Evolutionary conservation across 495 filamentous ascomycete species (phyloP).

Genomic region (Lentithecium fluviatile): DNA sequence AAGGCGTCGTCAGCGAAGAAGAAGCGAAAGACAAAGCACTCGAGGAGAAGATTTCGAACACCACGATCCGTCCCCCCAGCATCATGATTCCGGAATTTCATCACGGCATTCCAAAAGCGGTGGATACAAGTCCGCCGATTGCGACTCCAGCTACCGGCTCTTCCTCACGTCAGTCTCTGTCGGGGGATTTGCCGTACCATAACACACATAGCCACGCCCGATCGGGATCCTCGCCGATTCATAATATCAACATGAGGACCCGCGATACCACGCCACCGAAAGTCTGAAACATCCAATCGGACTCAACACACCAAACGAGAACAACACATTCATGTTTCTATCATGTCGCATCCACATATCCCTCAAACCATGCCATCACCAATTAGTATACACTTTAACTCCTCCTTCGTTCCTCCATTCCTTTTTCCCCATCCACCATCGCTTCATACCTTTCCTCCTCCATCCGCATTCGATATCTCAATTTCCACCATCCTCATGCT

Average conservation of each 20-base stretch:
- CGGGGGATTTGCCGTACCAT: not conserved
- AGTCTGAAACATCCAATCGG: no score
- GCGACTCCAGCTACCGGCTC: not conserved
- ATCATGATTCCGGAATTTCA: conserved; percentile 32
- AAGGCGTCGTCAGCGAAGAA: conserved; percentile 6
- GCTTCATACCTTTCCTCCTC: no score
- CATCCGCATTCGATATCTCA: no score
- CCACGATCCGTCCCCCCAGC: conserved; percentile 26
- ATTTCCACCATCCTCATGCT: no score
- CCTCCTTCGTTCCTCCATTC: not conserved
- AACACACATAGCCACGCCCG: not conserved
- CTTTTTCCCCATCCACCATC: no score
- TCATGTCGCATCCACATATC: not conserved
- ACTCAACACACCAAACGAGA: not conserved
- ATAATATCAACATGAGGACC: no score
- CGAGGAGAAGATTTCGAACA: conserved; percentile 24
- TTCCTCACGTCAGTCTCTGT: not conserved
- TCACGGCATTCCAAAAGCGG: conserved; percentile 5
- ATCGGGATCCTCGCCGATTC: no score
- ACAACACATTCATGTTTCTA: not conserved
- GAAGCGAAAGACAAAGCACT: conserved; percentile 9
- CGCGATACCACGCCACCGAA: no score
- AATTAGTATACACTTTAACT: not conserved
- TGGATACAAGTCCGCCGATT: conserved; percentile 4
- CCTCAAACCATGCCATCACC: not conserved